Percentiles rank a stretch among this genome's conserved stretches.
Evolutionary conservation across 768 basidiomycete species (phyloP).

Genomic region (Leucosporidium scottii): DNA sequence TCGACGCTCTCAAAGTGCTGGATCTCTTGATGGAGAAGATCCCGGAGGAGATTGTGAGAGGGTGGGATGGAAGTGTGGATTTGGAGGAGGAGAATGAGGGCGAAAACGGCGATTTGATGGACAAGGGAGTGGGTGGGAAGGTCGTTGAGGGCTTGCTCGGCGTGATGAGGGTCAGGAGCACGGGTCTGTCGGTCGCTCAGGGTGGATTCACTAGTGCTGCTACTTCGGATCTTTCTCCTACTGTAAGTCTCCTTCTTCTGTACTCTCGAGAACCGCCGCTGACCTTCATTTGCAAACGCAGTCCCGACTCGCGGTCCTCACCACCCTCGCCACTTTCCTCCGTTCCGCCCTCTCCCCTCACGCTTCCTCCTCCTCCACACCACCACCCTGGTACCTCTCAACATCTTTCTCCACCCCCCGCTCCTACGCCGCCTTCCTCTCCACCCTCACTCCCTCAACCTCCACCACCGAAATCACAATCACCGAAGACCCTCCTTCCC

Average conservation of each 20-base stretch:
- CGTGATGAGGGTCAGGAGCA: constrained; percentile 50
- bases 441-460: constrained; percentile 10
- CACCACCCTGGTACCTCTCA: constrained; percentile 59
- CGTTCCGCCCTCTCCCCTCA: constrained; percentile 38
- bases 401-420: constrained; percentile 53
- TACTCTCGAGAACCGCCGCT: constrained; percentile 10
- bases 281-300: constrained; percentile 38
- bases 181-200: constrained; percentile 6
- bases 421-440: constrained; percentile 45
- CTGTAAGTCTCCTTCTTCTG: constrained; percentile 47
- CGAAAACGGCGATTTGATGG: constrained; percentile 3
- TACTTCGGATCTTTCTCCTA: constrained; percentile 59
- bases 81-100: constrained; percentile 6
- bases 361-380: constrained; percentile 29
- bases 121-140: constrained; percentile 13
- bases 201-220: constrained; percentile 41
- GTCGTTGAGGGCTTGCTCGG: constrained; percentile 73
- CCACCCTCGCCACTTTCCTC: constrained; percentile 65
- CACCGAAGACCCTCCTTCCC: not conserved
- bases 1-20: constrained; percentile 78
- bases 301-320: constrained; percentile 73
- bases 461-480: not conserved
- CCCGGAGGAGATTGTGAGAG: constrained; percentile 59
- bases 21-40: constrained; percentile 64
- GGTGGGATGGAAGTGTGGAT: constrained; percentile 49